Evolutionary conservation across 495 filamentous ascomycete genomes (phyloP).

Genomic region (Penicillium angulare): DNA sequence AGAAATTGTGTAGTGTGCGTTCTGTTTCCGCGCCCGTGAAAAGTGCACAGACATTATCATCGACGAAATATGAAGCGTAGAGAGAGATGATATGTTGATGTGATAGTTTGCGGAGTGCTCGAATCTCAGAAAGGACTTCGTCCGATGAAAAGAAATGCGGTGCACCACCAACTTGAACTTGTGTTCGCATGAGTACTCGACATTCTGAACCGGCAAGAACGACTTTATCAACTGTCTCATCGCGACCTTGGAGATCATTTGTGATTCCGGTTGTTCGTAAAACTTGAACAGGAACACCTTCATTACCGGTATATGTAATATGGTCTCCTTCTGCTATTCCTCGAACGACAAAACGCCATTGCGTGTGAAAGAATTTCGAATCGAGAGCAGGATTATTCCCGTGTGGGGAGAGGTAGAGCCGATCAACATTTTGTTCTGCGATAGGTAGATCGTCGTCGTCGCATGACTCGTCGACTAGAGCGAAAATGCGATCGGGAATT

Average conservation of each 20-base stretch:
- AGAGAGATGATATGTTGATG: slow-evolving; percentile 81
- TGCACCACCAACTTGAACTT: slow-evolving; percentile 60
- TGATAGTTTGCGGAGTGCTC: slow-evolving; percentile 58
- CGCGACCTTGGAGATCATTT: slow-evolving; percentile 42
- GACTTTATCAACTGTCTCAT: slow-evolving; percentile 66
- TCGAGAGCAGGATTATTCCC: slow-evolving; percentile 62
- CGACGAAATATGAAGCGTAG: slow-evolving; percentile 76
- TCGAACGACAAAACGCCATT: slow-evolving; percentile 78
- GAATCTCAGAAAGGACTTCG: slow-evolving; percentile 69
- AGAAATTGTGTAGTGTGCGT: slow-evolving; percentile 72
- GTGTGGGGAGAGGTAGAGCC: slow-evolving; percentile 58
- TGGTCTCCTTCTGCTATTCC: slow-evolving; percentile 69
- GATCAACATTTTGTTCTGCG: slow-evolving; percentile 65
- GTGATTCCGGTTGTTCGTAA: slow-evolving; percentile 51
- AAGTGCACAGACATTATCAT: slow-evolving; percentile 70
- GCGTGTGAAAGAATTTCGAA: slow-evolving; percentile 72
- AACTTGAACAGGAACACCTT: slow-evolving; percentile 76
- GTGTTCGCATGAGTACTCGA: slow-evolving; percentile 65
- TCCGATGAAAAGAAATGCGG: slow-evolving; percentile 58
- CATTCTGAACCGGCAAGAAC: slow-evolving; percentile 45
- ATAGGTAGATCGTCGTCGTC: slow-evolving; percentile 89
- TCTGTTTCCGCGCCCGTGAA: slow-evolving; percentile 69
- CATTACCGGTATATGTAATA: slow-evolving; percentile 70
- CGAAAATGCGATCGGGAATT: slow-evolving; percentile 81
- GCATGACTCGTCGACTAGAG: slow-evolving; percentile 78